A percentile compares a stretch with the other conserved stretches of the same genome.
Evolutionary conservation across 805 yeast species (phyloP).

Genomic region (Kodamaea laetipori): DNA sequence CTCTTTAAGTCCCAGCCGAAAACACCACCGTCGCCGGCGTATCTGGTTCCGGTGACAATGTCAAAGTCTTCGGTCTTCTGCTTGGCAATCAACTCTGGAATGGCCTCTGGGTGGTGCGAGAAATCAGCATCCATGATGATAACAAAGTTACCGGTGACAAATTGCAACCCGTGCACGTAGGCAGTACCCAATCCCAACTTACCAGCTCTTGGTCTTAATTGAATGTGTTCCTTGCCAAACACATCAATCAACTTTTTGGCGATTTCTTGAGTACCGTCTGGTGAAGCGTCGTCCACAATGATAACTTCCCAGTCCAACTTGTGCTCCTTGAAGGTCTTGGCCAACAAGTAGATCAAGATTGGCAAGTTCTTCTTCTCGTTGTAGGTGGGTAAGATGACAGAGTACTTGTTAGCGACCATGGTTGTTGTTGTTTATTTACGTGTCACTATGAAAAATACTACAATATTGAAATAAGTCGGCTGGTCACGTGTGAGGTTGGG

Average conservation of each 20-base stretch:
- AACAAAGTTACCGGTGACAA: slow-evolving; percentile 70
- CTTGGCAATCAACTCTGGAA: slow-evolving; percentile 70
- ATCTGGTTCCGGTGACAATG: slow-evolving; percentile 63
- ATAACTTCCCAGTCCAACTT: slow-evolving; percentile 72
- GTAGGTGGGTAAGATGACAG: slow-evolving; percentile 76
- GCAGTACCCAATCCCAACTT: slow-evolving; percentile 82
- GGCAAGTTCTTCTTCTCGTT: slow-evolving; percentile 69
- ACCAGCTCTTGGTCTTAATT: slow-evolving; percentile 71
- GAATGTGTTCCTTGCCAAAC: slow-evolving; percentile 62
- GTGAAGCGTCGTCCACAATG: slow-evolving; percentile 78
- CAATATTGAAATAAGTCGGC: not conserved
- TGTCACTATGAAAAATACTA: slow-evolving; percentile 8
- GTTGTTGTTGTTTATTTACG: slow-evolving; percentile 11
- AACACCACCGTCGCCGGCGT: slow-evolving; percentile 81
- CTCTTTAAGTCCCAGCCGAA: slow-evolving; percentile 84
- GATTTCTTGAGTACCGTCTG: slow-evolving; percentile 78
- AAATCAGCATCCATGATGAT: slow-evolving; percentile 85
- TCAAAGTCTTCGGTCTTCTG: slow-evolving; percentile 56
- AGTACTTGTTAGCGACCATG: slow-evolving; percentile 51
- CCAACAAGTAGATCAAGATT: slow-evolving; percentile 66
- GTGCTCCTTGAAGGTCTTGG: slow-evolving; percentile 62
- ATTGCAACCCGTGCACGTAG: slow-evolving; percentile 74
- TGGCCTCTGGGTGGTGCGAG: slow-evolving; percentile 79
- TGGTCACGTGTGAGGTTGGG: not conserved
- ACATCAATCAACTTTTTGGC: slow-evolving; percentile 60